Base-by-base conservation (phyloP, 169 alveolate genomes). In the Eimeria sp. region DNA sequence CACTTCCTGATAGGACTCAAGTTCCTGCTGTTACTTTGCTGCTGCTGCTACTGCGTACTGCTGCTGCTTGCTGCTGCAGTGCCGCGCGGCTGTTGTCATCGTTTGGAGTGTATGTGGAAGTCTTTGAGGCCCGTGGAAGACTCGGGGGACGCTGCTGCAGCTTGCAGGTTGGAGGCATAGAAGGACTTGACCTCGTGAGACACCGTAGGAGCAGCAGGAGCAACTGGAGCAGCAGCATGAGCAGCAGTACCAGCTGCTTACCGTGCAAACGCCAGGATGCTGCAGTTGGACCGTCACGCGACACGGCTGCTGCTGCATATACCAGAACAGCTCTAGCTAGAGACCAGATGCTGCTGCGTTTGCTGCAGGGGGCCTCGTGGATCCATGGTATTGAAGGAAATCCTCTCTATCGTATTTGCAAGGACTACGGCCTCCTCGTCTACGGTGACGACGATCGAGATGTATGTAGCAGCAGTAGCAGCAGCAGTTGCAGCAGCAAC, bases 111-210 rank as follows among this genome's bases (percentile, higher is more conserved):
- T 43, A 73, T 30, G 95, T 89, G 73, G 88, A 45, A 20, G 88
- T 89, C 75, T 89, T 54, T n/a, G 95, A 89, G 40, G 95, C 95
- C 54, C 86, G 95, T 22, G 76, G 75, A 34, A 76, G 95, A 9
- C 27, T 89, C 20, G 95, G 95, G 11, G 95, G 95, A 13, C 95
- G 95, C 73, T 89, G 95, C 58, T 89, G 95, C 88, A 89, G 88
- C 40, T 65, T 61, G 61, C 22, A n/a, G 18, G 95, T 89, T 27
- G 73, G 54, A 25, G 51, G 34, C 76, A 73, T 73, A 27, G 84
- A 73, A 20, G 84, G 84, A 7, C 45, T 73, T 10, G 84, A 73
- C 20, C 84, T 73, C 43, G 84, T 73, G 43, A 30, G 47, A 43
- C 84, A 73, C 54, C 47, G 86, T 25, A 75, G 86, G 63, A n/a